Evolutionary conservation across 2,329 filamentous ascomycete genomes (phyloP), one percentile per base, ranked within the genome.

Genomic region (Diaporthe capsici): DNA sequence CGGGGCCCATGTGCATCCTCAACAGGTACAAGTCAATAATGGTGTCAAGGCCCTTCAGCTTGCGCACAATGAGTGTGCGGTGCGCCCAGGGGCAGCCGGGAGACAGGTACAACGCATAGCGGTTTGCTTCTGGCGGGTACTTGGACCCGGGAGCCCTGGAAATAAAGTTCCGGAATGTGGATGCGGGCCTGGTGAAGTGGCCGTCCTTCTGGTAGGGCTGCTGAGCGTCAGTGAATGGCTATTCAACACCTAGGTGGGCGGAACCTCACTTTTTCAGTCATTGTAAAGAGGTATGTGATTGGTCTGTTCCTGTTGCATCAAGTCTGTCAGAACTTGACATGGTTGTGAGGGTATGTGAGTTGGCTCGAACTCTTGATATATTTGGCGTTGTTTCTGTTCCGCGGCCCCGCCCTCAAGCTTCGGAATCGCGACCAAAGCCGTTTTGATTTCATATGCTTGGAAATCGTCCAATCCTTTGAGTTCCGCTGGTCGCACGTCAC

Each of bases 21-120:
- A 95, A 91, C 9, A 89, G 88, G n/a, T 92, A 94, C 76, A 91
- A 88, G 8, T 91, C 87, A 72, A 96, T 89, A 77, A 94, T 87
- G 70, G 93, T 89, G 75, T 95, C 92, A 0, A 96, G 87, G 0
- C 93, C 92, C 83, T 96, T 96, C 73, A 96, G 86, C 72, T 91
- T 89, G 65, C 94, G 90, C 1, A 93, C 91, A 77, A 96, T 94
- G 77, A 95, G 85, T 1, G 93, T 93, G 67, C 94, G 89, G 81
- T 95, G 94, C 17, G 94, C 91, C 92, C 92, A 93, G 6, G 92
- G 92, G 78, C 92, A 93, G 9, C 88, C 88, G 7, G 87, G 87
- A 55, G 90, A 90, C 61, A 92, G 81, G 80, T 93, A 93, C 5
- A 93, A 84, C 0, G 87, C 89, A 83, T 93, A 93, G 25, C 92